A percentile compares a stretch with the other conserved stretches of the same genome.
Evolutionary conservation across 805 yeast genomes (phyloP).

Genomic region (Candida piceae): DNA sequence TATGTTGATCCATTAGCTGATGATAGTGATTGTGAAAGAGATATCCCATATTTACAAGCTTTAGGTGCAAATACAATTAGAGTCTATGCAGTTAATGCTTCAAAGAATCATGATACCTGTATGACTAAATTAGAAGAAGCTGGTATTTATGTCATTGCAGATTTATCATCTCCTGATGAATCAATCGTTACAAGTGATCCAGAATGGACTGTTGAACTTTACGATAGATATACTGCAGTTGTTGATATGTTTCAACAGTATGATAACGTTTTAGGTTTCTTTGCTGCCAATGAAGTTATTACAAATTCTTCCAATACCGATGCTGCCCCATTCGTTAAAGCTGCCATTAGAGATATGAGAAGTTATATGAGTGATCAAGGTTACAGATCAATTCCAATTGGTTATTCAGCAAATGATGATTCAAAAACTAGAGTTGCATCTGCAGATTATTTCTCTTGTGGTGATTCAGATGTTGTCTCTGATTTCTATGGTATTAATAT

Average conservation of each 20-base stretch:
- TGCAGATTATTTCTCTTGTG: slow-evolving; percentile 87
- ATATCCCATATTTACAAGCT: slow-evolving; percentile 67
- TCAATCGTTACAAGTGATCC: slow-evolving; percentile 80
- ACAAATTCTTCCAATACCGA: slow-evolving; percentile 78
- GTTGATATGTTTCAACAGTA: slow-evolving; percentile 76
- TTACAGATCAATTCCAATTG: slow-evolving; percentile 84
- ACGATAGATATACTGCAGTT: slow-evolving; percentile 73
- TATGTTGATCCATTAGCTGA: slow-evolving; percentile 78
- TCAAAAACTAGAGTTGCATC: slow-evolving; percentile 68
- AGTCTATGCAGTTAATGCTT: slow-evolving; percentile 80
- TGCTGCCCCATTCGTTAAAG: slow-evolving; percentile 92
- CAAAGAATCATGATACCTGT: slow-evolving; percentile 67
- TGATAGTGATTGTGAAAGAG: slow-evolving; percentile 65
- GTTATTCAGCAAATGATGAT: slow-evolving; percentile 91
- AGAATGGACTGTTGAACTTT: slow-evolving; percentile 66
- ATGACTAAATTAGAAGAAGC: slow-evolving; percentile 72
- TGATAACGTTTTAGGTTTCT: slow-evolving; percentile 83
- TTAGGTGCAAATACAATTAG: slow-evolving; percentile 75
- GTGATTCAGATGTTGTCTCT: slow-evolving; percentile 56
- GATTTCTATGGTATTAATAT: slow-evolving; percentile 83
- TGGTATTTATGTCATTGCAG: slow-evolving; percentile 89
- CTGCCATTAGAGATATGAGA: slow-evolving; percentile 89
- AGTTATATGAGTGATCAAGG: slow-evolving; percentile 59
- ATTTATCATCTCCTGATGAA: slow-evolving; percentile 76
- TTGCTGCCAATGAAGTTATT: slow-evolving; percentile 97